Evolutionary conservation across 177 flowering plant species (phyloP).

Genomic region (Vitis hybrid): DNA sequence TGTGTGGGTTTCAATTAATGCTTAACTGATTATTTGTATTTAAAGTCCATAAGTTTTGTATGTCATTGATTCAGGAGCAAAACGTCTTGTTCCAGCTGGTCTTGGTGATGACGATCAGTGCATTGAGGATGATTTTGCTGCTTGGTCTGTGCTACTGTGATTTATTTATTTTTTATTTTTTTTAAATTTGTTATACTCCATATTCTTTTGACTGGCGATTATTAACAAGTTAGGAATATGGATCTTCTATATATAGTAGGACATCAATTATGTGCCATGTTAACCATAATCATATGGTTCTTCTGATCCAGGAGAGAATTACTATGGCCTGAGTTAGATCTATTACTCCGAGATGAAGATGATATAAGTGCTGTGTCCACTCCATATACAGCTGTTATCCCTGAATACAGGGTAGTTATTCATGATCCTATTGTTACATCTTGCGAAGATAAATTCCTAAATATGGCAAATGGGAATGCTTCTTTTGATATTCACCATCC

Average conservation of each 20-base stretch:
- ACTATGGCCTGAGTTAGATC: constrained; percentile 85
- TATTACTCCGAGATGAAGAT: constrained; percentile 63
- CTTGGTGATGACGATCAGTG: constrained; percentile 76
- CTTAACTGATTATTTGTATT: neutral
- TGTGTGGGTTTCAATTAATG: no score
- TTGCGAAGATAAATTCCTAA: constrained; percentile 29
- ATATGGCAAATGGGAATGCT: constrained; percentile 56
- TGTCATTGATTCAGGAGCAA: constrained; percentile 42
- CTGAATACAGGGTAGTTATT: constrained; percentile 69
- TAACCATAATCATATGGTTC: neutral
- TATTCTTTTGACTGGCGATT: neutral
- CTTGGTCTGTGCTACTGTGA: constrained; percentile 39
- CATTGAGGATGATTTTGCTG: constrained; percentile 76
- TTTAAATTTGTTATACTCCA: neutral
- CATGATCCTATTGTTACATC: constrained; percentile 43
- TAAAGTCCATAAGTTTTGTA: neutral
- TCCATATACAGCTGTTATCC: constrained; percentile 77
- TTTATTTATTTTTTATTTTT: constrained; percentile 1
- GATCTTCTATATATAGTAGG: neutral
- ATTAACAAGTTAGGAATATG: no score
- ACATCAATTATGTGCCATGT: neutral
- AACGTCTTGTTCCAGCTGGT: constrained; percentile 53
- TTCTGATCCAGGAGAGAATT: constrained; percentile 61
- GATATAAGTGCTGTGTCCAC: constrained; percentile 58
- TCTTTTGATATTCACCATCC: constrained; percentile 82